These are phyloP conservation scores for Citeromyces siamensis DNA, from an alignment of 1,139 yeast species.

Conservation along the genomic window DNA sequence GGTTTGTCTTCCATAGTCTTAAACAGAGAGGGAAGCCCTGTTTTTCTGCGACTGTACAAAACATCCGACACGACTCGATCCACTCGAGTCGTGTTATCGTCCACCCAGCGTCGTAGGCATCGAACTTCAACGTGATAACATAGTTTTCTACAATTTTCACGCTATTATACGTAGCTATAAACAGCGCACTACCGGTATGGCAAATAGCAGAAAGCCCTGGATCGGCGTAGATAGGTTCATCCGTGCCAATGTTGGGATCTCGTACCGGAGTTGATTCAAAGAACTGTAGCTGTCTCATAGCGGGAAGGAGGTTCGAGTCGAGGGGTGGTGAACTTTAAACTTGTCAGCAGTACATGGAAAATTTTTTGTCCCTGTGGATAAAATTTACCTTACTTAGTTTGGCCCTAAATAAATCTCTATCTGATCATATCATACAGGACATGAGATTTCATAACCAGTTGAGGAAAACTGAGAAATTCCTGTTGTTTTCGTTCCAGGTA, in stretches of 20 bases:
- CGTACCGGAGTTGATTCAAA: slow-evolving; percentile 75
- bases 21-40: slow-evolving; percentile 59
- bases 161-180: slow-evolving; percentile 44
- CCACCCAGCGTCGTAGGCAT: slow-evolving; percentile 56
- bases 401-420: no score
- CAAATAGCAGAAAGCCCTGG: slow-evolving; percentile 53
- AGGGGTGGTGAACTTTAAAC: no score
- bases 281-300: slow-evolving; percentile 86
- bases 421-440: no score
- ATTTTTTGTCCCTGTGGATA: no score
- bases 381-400: no score
- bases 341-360: no score
- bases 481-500: no score
- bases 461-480: no score
- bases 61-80: slow-evolving; percentile 31
- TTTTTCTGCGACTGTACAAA: slow-evolving; percentile 64
- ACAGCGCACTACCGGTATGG: slow-evolving; percentile 38
- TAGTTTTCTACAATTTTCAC: slow-evolving; percentile 48
- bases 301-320: no score
- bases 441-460: no score
- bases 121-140: slow-evolving; percentile 32
- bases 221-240: slow-evolving; percentile 63
- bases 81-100: slow-evolving; percentile 42
- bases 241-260: slow-evolving; percentile 66
- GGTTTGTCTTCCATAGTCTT: slow-evolving; percentile 62